These are phyloP conservation scores for Jacaranda mimosifolia DNA, from an alignment of 257 asterid species.

Conservation along the genomic window DNA sequence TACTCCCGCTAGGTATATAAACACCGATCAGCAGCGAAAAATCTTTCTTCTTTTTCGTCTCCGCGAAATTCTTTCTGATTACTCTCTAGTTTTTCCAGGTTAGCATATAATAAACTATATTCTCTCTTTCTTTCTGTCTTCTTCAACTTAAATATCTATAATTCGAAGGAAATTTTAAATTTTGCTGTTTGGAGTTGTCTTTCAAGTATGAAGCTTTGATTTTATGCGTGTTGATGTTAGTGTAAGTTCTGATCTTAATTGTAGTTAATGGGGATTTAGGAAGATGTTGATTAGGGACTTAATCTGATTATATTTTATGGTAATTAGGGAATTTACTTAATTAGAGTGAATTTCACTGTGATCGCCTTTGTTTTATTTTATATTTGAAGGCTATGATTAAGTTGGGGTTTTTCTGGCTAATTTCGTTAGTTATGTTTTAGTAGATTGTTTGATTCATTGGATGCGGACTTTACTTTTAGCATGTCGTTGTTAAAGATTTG, in stretches of 20 bases:
- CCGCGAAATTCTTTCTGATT: slow-evolving; percentile 36
- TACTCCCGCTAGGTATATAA: slow-evolving; percentile 73
- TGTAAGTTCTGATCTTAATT: slow-evolving; percentile 49
- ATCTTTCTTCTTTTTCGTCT: slow-evolving; percentile 5
- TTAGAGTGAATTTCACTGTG: slow-evolving; percentile 43
- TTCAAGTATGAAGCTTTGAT: slow-evolving; percentile 4
- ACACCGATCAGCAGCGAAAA: slow-evolving; percentile 40
- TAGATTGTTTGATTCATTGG: slow-evolving; percentile 31
- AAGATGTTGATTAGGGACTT: slow-evolving; percentile 31
- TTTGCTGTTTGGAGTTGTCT: slow-evolving; percentile 13
- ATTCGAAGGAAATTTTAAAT: neutral
- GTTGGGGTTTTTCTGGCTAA: slow-evolving; percentile 25
- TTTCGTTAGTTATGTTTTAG: slow-evolving; percentile 2
- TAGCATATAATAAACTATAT: slow-evolving; percentile 35
- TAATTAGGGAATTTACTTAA: slow-evolving; percentile 20
- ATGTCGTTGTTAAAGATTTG: slow-evolving; percentile 34
- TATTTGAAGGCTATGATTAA: slow-evolving; percentile 17
- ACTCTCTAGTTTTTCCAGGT: slow-evolving; percentile 54
- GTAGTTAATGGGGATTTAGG: slow-evolving; percentile 25
- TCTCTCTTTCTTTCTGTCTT: slow-evolving; percentile 10
- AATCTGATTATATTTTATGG: slow-evolving; percentile 28
- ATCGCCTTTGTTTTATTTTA: slow-evolving; percentile 41
- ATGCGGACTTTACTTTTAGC: slow-evolving; percentile 26
- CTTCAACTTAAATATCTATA: neutral
- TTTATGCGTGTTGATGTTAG: slow-evolving; percentile 7